A percentile compares a stretch with the other conserved stretches of the same genome.
These are phyloP conservation scores for Puccinia polysora DNA, from an alignment of 1,284 basidiomycete genomes.

Conservation along the genomic window DNA sequence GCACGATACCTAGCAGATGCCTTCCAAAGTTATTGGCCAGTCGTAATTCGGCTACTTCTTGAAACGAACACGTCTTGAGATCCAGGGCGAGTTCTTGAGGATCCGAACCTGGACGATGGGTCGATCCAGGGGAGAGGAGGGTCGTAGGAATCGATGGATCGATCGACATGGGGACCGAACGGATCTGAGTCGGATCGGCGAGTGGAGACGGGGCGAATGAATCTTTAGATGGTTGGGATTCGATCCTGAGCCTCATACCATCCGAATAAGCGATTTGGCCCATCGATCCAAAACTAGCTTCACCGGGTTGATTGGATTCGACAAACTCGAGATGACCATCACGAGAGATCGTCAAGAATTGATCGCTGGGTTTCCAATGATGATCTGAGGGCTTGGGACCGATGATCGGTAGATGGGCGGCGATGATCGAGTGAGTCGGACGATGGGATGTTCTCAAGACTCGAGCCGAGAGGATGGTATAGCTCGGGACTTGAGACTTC, in stretches of 20 bases:
- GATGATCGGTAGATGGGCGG: conserved; percentile 1
- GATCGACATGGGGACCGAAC: conserved; percentile 3
- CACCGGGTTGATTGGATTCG: conserved; percentile 7
- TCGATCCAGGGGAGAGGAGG: neutral
- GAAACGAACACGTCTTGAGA: conserved; percentile 9
- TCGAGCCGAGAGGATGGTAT: conserved; percentile 25
- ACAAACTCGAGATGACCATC: conserved; percentile 38
- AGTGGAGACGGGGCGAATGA: neutral
- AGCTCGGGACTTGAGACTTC: neutral
- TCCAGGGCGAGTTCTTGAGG: neutral
- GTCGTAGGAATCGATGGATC: conserved; percentile 2
- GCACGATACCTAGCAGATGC: conserved; percentile 5
- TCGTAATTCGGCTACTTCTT: conserved; percentile 33
- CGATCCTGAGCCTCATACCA: conserved; percentile 31
- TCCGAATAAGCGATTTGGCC: conserved; percentile 17
- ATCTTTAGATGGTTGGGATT: neutral
- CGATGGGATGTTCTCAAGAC: conserved; percentile 24
- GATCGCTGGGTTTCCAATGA: neutral
- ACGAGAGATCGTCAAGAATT: conserved; percentile 18
- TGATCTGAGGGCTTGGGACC: neutral
- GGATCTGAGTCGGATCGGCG: neutral
- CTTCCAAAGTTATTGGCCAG: conserved; percentile 38
- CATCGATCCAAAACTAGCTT: conserved; percentile 25
- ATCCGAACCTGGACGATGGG: neutral
- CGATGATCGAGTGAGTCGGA: conserved; percentile 14